Evolutionary conservation across 108 stramenopile genomes (phyloP), one percentile per base, ranked within the genome.

Genomic region (Cylindrotheca fusiformis): DNA sequence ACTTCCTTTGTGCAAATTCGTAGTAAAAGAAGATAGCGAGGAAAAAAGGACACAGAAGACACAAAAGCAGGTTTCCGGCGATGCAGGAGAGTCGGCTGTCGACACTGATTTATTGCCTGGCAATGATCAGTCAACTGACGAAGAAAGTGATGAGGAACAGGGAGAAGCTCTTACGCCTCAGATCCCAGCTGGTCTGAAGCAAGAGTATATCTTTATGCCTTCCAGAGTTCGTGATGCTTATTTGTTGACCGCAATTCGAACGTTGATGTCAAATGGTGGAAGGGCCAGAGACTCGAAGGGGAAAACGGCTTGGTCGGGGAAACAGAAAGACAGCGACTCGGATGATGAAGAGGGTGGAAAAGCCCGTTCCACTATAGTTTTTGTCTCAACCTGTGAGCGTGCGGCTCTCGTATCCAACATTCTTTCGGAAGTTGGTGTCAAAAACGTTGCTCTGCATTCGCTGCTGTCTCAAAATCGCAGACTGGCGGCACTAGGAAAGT

Each of bases 161-260:
- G 61, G 32, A 23, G 59, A 66, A 32, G 67, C 69, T 8, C 60
- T 77, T 12, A 85, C 74, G 32, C 87, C 85, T n/a, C 76, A 80
- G 17, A 79, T 97, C 30, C 98, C 96, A 3, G 80, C 84, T 20
- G 90, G 93, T 8, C 63, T 97, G 26, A 82, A 78, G 27, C 96
- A 97, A 74, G 88, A 97, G 74, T 99, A 99, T 58, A 76, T 99
- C 26, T 96, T 99, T 71, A 94, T 97, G 91, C 98, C 95, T 19
- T 79, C 84, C 17, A 65, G 85, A 32, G 89, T 95, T 22, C 79
- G 91, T 5, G 90, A 91, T 73, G 90, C 90, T 25, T 93, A 95
- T 58, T 52, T 95, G 23, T 58, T 94, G 0, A 76, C 85, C 25
- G 77, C 84, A 0, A 74, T 94, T 62, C 85, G 92, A 36, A 78